Percentiles rank a stretch among this genome's conserved stretches.
Evolutionary conservation across 1,284 basidiomycete genomes (phyloP).

Genomic region (Pulchroboletus neoregius): DNA sequence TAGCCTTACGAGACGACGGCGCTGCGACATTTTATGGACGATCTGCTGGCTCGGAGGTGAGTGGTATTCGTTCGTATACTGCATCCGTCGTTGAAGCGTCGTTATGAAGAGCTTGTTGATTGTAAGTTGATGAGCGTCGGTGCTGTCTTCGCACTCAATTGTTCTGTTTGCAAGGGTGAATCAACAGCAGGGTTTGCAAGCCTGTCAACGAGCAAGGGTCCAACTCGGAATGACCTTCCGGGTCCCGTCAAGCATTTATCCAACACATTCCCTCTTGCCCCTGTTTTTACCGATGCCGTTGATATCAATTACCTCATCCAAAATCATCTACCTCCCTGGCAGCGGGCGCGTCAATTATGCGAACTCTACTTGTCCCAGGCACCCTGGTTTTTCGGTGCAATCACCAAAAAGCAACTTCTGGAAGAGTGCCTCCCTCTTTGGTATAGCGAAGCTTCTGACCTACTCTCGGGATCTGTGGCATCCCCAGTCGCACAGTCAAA

Average conservation of each 20-base stretch:
- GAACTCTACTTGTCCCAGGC: conserved; percentile 67
- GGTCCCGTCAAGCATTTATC: conserved; percentile 43
- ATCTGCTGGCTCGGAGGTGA: conserved; percentile 59
- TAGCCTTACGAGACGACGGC: conserved; percentile 60
- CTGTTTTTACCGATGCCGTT: conserved; percentile 31
- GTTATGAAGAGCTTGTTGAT: conserved; percentile 47
- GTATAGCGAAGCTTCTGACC: conserved; percentile 50
- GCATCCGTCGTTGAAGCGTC: not conserved
- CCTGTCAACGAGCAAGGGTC: not conserved
- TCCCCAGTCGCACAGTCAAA: conserved; percentile 8
- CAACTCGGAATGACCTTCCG: conserved; percentile 22
- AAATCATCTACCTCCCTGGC: conserved; percentile 53
- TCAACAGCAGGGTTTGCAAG: conserved; percentile 4
- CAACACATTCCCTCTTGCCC: conserved; percentile 51
- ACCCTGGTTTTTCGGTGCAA: conserved; percentile 72
- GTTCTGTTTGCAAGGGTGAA: conserved; percentile 25
- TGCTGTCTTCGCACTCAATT: not conserved
- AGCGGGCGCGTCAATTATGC: conserved; percentile 51
- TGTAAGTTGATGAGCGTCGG: conserved; percentile 34
- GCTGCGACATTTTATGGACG: conserved; percentile 62
- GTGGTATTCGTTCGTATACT: conserved; percentile 19
- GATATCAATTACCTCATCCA: conserved; percentile 46
- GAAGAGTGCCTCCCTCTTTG: conserved; percentile 64
- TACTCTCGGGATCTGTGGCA: conserved; percentile 28
- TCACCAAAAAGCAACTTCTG: conserved; percentile 54